phyloP scores from a whole-genome alignment of 2,329 filamentous ascomycete genomes.

The Mycosphaerelloides madeirae region DNA sequence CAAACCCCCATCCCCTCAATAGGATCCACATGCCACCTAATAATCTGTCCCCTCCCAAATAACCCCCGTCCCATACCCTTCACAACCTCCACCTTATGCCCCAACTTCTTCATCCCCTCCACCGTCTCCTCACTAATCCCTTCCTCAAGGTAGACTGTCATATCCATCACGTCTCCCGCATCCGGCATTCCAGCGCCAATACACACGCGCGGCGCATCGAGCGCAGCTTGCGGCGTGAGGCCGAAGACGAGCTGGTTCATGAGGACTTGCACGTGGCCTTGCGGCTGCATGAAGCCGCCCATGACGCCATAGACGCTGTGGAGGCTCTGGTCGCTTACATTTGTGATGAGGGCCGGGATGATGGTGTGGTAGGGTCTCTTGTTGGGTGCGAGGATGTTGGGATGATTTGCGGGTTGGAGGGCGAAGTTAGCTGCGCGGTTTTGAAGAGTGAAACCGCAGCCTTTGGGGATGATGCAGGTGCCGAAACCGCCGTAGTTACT shows the following conservation, averaged over 20 bases:
- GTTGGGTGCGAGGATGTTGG: slow-evolving; percentile 71
- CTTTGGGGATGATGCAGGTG: slow-evolving; percentile 74
- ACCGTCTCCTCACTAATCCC: slow-evolving; percentile 67
- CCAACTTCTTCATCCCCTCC: slow-evolving; percentile 61
- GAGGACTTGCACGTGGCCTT: slow-evolving; percentile 90
- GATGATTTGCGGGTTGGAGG: slow-evolving; percentile 60
- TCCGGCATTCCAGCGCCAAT: slow-evolving; percentile 70
- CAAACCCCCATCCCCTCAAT: slow-evolving; percentile 66
- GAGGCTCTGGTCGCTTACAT: slow-evolving; percentile 64
- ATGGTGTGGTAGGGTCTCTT: slow-evolving; percentile 98
- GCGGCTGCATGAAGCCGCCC: slow-evolving; percentile 98
- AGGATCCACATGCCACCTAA: slow-evolving; percentile 66
- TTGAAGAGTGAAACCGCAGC: slow-evolving; percentile 89
- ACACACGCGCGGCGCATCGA: slow-evolving; percentile 88
- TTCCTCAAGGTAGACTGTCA: slow-evolving; percentile 73
- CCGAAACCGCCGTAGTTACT: slow-evolving; percentile 89
- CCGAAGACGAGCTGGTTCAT: slow-evolving; percentile 83
- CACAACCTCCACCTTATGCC: slow-evolving; percentile 68
- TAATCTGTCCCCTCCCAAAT: slow-evolving; percentile 86
- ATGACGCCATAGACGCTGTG: slow-evolving; percentile 92
- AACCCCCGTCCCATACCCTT: slow-evolving; percentile 59
- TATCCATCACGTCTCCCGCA: slow-evolving; percentile 53
- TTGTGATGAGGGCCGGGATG: slow-evolving; percentile 86
- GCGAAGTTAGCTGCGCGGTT: slow-evolving; percentile 88
- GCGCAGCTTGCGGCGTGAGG: slow-evolving; percentile 75